Percentiles rank a stretch among this genome's conserved stretches.
phyloP scores from a whole-genome alignment of 1,284 basidiomycete genomes.

The Schizopora paradoxa region DNA sequence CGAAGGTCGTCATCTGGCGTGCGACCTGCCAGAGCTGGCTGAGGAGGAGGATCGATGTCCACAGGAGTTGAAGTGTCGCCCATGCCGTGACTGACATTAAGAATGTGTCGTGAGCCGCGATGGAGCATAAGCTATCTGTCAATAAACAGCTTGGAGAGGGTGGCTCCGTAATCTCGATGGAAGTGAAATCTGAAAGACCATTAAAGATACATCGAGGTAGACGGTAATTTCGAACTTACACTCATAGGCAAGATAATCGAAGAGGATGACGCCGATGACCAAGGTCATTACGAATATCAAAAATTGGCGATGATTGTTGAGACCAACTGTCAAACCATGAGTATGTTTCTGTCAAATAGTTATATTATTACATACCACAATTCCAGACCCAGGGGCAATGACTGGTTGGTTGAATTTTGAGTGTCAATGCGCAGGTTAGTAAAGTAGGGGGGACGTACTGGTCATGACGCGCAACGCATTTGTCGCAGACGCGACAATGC shows the following conservation, averaged over 20 bases:
- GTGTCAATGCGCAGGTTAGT: slow-evolving; percentile 7
- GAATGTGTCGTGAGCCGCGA: slow-evolving; percentile 76
- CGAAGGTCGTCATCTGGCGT: slow-evolving; percentile 93
- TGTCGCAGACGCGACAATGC: slow-evolving; percentile 90
- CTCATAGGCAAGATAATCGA: slow-evolving; percentile 77
- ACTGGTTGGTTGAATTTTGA: too few species aligned
- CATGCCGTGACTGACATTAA: slow-evolving; percentile 77
- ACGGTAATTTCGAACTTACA: slow-evolving; percentile 47
- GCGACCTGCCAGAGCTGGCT: slow-evolving; percentile 90
- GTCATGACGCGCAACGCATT: slow-evolving; percentile 85
- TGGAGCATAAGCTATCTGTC: slow-evolving; percentile 61
- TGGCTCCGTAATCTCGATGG: slow-evolving; percentile 35
- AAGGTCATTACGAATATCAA: slow-evolving; percentile 83
- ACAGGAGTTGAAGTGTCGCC: slow-evolving; percentile 87
- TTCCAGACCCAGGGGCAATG: slow-evolving; percentile 99
- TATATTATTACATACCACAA: slow-evolving; percentile 58
- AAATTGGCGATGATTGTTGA: slow-evolving; percentile 94
- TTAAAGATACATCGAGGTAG: slow-evolving; percentile 5
- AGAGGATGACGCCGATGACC: slow-evolving; percentile 74
- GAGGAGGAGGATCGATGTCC: slow-evolving; percentile 85
- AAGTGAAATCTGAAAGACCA: slow-evolving; percentile 44
- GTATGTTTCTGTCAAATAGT: slow-evolving; percentile 4
- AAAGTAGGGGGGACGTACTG: slow-evolving; percentile 57
- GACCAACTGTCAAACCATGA: slow-evolving; percentile 59
- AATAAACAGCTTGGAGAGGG: slow-evolving; percentile 63